phyloP scores from a whole-genome alignment of 805 yeast species.

The Yarrowia hollandica region DNA sequence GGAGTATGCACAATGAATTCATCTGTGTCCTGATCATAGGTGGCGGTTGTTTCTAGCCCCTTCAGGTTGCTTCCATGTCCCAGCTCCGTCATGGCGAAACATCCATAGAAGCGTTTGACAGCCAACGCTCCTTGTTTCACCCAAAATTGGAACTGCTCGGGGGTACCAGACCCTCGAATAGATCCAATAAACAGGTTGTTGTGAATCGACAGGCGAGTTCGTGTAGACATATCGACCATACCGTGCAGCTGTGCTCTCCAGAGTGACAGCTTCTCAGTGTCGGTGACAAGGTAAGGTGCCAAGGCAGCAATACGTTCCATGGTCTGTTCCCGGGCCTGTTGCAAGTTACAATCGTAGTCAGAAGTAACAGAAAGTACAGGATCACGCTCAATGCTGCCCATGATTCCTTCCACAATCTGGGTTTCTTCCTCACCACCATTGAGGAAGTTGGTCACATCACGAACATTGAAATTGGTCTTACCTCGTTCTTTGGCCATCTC shows the following conservation, averaged over 20 bases:
- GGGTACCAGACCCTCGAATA: conserved; percentile 82
- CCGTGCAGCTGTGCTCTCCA: conserved; percentile 37
- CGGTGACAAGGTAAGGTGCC: conserved; percentile 30
- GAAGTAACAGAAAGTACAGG: conserved; percentile 49
- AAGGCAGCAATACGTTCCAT: conserved; percentile 39
- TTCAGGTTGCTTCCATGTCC: conserved; percentile 95
- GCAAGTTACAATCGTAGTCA: conserved; percentile 50
- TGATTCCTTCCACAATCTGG: conserved; percentile 43
- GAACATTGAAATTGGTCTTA: conserved; percentile 42
- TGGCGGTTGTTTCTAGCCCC: conserved; percentile 87
- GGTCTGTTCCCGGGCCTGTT: conserved; percentile 43
- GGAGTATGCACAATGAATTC: conserved; percentile 81
- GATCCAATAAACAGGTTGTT: conserved; percentile 79
- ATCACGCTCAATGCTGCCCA: conserved; percentile 54
- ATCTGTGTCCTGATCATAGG: conserved; percentile 63
- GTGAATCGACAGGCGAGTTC: conserved; percentile 84
- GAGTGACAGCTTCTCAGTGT: conserved; percentile 35
- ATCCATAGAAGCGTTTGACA: conserved; percentile 56
- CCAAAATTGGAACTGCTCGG: conserved; percentile 82
- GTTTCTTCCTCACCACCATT: conserved; percentile 47
- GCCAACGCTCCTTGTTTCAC: conserved; percentile 51
- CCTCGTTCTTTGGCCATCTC: conserved; percentile 45
- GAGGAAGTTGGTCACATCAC: conserved; percentile 46
- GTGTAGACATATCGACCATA: conserved; percentile 66
- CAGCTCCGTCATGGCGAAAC: conserved; percentile 89